These are phyloP conservation scores for Suillus luteus DNA, from an alignment of 768 basidiomycete species.

Conservation along the genomic window DNA sequence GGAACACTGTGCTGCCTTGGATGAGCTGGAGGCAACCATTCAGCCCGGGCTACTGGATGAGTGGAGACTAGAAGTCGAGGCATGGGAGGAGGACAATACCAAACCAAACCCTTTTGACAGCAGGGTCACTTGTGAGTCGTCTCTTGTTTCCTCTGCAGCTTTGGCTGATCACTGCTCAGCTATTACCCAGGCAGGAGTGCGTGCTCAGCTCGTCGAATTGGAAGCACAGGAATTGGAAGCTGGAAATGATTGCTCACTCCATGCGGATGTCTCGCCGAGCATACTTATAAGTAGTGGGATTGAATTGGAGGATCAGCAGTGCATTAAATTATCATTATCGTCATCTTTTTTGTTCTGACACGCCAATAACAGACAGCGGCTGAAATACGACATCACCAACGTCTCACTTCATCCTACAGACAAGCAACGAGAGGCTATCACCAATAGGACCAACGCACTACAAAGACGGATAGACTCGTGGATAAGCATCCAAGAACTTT, in stretches of 20 bases:
- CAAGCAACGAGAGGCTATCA: not conserved
- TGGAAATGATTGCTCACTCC: not conserved
- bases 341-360: not conserved
- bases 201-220: not conserved
- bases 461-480: not conserved
- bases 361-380: not conserved
- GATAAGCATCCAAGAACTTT: constrained; percentile 1
- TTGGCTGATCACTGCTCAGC: constrained; percentile 1
- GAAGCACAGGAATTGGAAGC: constrained; percentile 1
- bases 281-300: constrained; percentile 3
- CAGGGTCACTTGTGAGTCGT: not conserved
- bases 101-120: not conserved
- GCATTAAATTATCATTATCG: not conserved
- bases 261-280: constrained; percentile 1
- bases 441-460: not conserved
- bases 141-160: not conserved
- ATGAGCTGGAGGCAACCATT: not conserved
- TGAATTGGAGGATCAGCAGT: constrained; percentile 6
- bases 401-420: constrained; percentile 1
- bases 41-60: not conserved
- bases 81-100: constrained; percentile 3
- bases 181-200: constrained; percentile 1
- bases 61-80: constrained; percentile 4
- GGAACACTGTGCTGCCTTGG: not conserved
- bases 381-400: not conserved